Conservation (phyloP, 441 rosid genomes). For the Manihot esculenta region DNA sequence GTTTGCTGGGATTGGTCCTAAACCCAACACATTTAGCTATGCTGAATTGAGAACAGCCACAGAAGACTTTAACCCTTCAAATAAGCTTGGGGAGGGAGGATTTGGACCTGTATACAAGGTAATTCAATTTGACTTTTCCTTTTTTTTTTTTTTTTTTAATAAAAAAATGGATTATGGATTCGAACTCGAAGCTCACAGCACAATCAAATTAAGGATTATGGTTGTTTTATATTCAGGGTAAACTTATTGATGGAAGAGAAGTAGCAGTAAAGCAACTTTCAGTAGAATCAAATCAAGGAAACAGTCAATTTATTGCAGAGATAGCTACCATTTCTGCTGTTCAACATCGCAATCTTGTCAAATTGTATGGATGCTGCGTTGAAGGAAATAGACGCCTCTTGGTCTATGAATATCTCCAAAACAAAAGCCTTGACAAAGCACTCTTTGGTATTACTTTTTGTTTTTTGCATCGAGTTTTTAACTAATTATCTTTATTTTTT, state of each 20-base stretch:
- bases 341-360: slow-evolving; percentile 37
- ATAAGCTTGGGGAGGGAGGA: slow-evolving; percentile 82
- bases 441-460: slow-evolving; percentile 26
- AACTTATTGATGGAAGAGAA: slow-evolving; percentile 24
- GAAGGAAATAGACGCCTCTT: slow-evolving; percentile 34
- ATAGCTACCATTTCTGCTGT: slow-evolving; percentile 34
- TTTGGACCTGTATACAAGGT: slow-evolving; percentile 67
- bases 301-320: slow-evolving; percentile 29
- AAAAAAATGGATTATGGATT: no score
- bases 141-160: no score
- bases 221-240: slow-evolving; percentile 10
- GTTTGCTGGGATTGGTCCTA: slow-evolving; percentile 22
- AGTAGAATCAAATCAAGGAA: slow-evolving; percentile 31
- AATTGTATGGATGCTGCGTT: slow-evolving; percentile 35
- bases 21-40: slow-evolving; percentile 28
- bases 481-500: no score
- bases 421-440: slow-evolving; percentile 36
- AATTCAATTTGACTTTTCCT: not conserved
- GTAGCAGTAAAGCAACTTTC: slow-evolving; percentile 29
- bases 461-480: no score
- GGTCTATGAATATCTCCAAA: slow-evolving; percentile 33
- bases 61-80: slow-evolving; percentile 42
- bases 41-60: slow-evolving; percentile 32
- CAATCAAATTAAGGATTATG: no score
- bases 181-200: no score